Evolutionary conservation across 495 filamentous ascomycete genomes (phyloP).

Genomic region (Saxophila tyrrhenica): DNA sequence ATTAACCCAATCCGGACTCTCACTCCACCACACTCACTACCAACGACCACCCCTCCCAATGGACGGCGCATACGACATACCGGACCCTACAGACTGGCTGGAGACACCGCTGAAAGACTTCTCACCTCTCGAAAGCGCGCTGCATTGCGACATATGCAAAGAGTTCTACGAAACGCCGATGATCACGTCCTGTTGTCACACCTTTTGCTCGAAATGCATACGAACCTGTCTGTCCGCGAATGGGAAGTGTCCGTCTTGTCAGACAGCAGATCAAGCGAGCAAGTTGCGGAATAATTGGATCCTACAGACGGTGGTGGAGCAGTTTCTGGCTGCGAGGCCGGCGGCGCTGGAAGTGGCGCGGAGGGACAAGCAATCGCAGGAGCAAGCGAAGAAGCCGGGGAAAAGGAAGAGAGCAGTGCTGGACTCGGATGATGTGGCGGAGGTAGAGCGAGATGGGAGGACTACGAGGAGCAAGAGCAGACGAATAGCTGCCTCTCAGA

Average conservation of each 20-base stretch:
- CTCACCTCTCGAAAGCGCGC: constrained; percentile 64
- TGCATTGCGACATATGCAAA: constrained; percentile 95
- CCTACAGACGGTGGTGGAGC: constrained; percentile 71
- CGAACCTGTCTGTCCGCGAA: constrained; percentile 69
- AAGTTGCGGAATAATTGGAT: constrained; percentile 75
- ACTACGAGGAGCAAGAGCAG: constrained; percentile 24
- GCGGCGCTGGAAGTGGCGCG: constrained; percentile 50
- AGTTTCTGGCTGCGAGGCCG: constrained; percentile 55
- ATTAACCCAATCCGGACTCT: not conserved
- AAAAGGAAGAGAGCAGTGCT: constrained; percentile 40
- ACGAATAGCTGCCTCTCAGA: constrained; percentile 22
- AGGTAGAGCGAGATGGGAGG: constrained; percentile 25
- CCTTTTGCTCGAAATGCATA: constrained; percentile 94
- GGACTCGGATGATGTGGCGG: constrained; percentile 36
- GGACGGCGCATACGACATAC: constrained; percentile 40
- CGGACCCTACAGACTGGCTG: constrained; percentile 91
- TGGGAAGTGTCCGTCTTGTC: constrained; percentile 77
- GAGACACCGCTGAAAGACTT: constrained; percentile 63
- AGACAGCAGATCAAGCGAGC: constrained; percentile 62
- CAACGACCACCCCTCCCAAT: constrained; percentile 3
- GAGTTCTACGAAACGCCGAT: constrained; percentile 91
- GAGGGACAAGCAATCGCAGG: constrained; percentile 25
- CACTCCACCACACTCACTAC: not conserved
- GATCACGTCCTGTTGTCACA: constrained; percentile 88
- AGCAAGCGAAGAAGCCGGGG: constrained; percentile 10